Conservation (phyloP, 768 basidiomycete genomes). For the Mycena latifolia region DNA sequence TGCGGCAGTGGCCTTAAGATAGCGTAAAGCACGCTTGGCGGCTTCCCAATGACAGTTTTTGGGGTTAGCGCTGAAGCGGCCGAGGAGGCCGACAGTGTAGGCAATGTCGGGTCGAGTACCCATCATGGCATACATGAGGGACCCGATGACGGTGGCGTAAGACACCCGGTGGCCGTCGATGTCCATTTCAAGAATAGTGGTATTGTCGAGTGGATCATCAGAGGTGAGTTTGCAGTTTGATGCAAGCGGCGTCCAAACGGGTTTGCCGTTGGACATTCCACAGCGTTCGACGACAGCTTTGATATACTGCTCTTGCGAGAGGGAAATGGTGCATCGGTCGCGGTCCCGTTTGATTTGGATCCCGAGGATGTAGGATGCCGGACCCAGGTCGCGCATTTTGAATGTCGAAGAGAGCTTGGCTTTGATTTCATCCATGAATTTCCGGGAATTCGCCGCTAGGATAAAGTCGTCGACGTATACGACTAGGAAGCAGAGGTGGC, state of each 20-base stretch:
- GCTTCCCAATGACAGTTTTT: too few species aligned
- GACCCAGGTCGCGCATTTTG: constrained; percentile 7
- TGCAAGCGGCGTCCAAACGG: neutral
- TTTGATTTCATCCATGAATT: neutral
- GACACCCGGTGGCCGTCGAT: neutral
- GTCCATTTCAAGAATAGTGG: neutral
- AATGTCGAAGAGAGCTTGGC: neutral
- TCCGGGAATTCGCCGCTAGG: neutral
- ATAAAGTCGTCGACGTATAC: constrained; percentile 12
- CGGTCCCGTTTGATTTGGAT: neutral
- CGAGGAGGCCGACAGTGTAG: neutral
- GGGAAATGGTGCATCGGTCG: neutral
- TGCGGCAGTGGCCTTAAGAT: too few species aligned
- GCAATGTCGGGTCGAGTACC: neutral
- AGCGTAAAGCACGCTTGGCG: too few species aligned
- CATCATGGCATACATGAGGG: neutral
- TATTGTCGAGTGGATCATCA: neutral
- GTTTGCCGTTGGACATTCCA: neutral
- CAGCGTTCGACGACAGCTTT: neutral
- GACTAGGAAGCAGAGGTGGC: neutral
- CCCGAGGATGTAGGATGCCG: neutral
- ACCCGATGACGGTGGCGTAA: neutral
- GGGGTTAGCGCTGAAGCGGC: neutral
- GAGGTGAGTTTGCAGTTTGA: neutral
- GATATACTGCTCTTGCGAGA: neutral